Conservation (phyloP, 2,329 filamentous ascomycete genomes). For the Colletotrichum tropicicola region DNA sequence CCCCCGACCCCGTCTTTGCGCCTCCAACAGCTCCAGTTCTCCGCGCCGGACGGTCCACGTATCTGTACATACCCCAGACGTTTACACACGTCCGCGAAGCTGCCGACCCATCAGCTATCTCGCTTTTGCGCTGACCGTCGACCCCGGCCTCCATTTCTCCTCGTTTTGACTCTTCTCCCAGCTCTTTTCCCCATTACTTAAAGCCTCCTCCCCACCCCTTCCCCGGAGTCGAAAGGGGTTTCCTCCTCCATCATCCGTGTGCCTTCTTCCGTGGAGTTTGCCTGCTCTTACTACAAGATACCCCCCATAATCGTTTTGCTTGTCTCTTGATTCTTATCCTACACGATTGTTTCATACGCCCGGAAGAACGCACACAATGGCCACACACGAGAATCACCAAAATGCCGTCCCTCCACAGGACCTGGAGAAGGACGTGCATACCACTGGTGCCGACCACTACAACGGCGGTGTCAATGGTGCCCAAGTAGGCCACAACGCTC, state of each 20-base stretch:
- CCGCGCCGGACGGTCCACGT: constrained; percentile 19
- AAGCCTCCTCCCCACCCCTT: constrained; percentile 19
- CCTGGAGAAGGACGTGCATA: constrained; percentile 30
- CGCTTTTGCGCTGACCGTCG: constrained; percentile 22
- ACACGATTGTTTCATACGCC: background rate
- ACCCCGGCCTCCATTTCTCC: constrained; percentile 15
- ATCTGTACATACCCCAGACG: constrained; percentile 27
- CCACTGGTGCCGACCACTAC: constrained; percentile 24
- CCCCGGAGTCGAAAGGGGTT: background rate
- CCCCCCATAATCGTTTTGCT: background rate
- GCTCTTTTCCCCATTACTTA: constrained; percentile 26
- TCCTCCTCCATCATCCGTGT: constrained; percentile 6
- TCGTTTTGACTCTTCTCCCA: constrained; percentile 11
- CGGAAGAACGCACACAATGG: constrained; percentile 26
- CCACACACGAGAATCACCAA: constrained; percentile 20
- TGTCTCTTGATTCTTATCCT: background rate
- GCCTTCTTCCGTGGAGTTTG: constrained; percentile 17
- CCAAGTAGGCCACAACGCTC: constrained; percentile 10
- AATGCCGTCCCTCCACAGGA: constrained; percentile 9
- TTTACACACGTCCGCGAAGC: constrained; percentile 9
- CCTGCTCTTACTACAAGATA: constrained; percentile 10
- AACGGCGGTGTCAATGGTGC: constrained; percentile 19
- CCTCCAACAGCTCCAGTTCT: constrained; percentile 21
- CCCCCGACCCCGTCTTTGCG: background rate
- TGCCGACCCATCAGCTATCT: constrained; percentile 18